Percentiles rank a stretch among this genome's conserved stretches.
phyloP scores from a whole-genome alignment of 1,139 yeast species.

The Suhomyces maxii region DNA sequence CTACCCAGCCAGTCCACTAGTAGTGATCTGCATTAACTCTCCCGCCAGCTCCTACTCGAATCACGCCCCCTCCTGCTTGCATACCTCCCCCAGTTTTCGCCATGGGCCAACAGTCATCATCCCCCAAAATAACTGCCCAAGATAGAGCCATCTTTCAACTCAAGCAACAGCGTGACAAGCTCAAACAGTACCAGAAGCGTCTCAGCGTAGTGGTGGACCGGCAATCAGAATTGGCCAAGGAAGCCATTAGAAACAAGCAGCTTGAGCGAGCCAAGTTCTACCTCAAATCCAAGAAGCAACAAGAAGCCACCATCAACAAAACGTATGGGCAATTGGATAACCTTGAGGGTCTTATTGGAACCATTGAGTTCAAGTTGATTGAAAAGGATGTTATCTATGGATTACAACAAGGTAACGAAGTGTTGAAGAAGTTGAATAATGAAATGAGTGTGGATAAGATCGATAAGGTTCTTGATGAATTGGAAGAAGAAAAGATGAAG shows the following conservation, averaged over 20 bases:
- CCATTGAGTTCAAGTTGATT: conserved; percentile 84
- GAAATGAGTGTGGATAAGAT: conserved; percentile 79
- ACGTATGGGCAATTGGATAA: conserved; percentile 79
- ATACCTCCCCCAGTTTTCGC: not conserved
- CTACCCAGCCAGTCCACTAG: not conserved
- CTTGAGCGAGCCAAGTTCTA: conserved; percentile 66
- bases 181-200: conserved; percentile 70
- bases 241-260: conserved; percentile 55
- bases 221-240: conserved; percentile 59
- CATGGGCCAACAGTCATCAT: conserved; percentile 48
- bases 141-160: conserved; percentile 84
- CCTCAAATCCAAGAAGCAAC: conserved; percentile 77
- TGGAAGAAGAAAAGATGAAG: conserved; percentile 76
- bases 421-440: conserved; percentile 68
- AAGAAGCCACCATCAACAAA: conserved; percentile 63
- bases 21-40: no score
- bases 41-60: not conserved
- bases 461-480: conserved; percentile 81
- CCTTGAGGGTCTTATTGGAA: conserved; percentile 67
- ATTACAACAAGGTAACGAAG: conserved; percentile 73
- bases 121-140: conserved; percentile 70
- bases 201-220: conserved; percentile 55
- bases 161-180: conserved; percentile 83
- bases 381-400: conserved; percentile 85
- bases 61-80: not conserved